Base-by-base conservation (phyloP, 306 rosid genomes). In the Vigna unguiculata region DNA sequence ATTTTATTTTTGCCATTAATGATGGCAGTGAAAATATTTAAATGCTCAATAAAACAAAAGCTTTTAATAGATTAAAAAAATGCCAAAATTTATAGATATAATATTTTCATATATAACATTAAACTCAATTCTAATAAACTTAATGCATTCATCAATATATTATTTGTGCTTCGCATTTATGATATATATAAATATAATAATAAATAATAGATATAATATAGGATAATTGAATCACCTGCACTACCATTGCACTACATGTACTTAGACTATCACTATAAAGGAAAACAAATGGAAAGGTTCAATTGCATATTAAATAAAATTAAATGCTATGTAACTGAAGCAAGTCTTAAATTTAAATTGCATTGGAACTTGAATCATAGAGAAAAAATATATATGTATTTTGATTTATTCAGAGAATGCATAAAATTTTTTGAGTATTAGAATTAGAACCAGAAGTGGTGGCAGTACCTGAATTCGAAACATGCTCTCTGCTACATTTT, bases 401-500 rank as follows among this genome's bases (percentile, higher is more conserved):
- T 4, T 28, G 4, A 28, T 28, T 28, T 28, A 28, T 28, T 28
- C 30, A 28, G 30, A 28, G 5, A 28, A 28, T 28, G 7, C 36
- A 32, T 1, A 13, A 9, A 9, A 25, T 25, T 8, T 52, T 24
- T 19, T 9, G 30, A 21, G 17, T 6, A 19, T 24, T 24, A 22
- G 4, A 6, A 12, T 45, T 13, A 49, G 9, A 63, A 17, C n/a
- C n/a, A n/a, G 70, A 38, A 64, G 70, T 30, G 4, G 16, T 9
- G 51, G 1, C 14, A 25, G 6, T 13, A 15, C 11, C 17, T 13
- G 25, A 48, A 53, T 28, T 51, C 21, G 43, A 28, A 54, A 62
- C 0, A 82, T 82, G 84, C 74, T 69, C 2, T 76, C 86, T 53
- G 61, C 76, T 36, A 49, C 68, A 20, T 61, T 53, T 66, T 52